Evolutionary conservation across 352 stramenopile genomes (phyloP).

Genomic region (Pythium rhizo-oryzae): DNA sequence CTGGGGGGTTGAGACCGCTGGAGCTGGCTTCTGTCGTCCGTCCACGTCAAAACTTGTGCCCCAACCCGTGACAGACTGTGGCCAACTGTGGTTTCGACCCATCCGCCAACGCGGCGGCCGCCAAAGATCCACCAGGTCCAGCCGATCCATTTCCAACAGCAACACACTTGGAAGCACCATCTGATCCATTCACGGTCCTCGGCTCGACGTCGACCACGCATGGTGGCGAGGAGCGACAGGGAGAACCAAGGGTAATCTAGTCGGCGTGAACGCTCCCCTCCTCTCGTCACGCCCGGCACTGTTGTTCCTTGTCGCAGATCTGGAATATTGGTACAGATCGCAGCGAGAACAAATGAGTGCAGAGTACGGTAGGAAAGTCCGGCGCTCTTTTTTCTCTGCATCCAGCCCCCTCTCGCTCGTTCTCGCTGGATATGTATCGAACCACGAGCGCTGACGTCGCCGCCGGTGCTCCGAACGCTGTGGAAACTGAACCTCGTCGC

Average conservation of each 20-base stretch:
- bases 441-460: too few species aligned
- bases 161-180: not conserved
- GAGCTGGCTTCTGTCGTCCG: slow-evolving; percentile 32
- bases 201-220: not conserved
- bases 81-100: slow-evolving; percentile 23
- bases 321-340: slow-evolving; percentile 4
- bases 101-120: slow-evolving; percentile 14
- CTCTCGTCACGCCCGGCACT: too few species aligned
- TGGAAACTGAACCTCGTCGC: slow-evolving; percentile 10
- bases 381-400: not conserved
- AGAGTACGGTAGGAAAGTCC: slow-evolving; percentile 2
- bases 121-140: slow-evolving; percentile 21
- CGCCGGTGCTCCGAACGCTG: too few species aligned
- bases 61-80: slow-evolving; percentile 28
- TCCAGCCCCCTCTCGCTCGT: slow-evolving; percentile 1
- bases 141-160: not conserved
- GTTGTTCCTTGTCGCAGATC: slow-evolving; percentile 12
- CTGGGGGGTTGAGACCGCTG: slow-evolving; percentile 17
- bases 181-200: slow-evolving; percentile 12
- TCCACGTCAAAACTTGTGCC: slow-evolving; percentile 20
- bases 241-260: slow-evolving; percentile 11
- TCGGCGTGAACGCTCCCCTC: too few species aligned
- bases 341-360: not conserved
- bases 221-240: slow-evolving; percentile 14
- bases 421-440: not conserved